phyloP scores from a whole-genome alignment of 2,329 filamentous ascomycete genomes.

The Colletotrichum endophyticum region DNA sequence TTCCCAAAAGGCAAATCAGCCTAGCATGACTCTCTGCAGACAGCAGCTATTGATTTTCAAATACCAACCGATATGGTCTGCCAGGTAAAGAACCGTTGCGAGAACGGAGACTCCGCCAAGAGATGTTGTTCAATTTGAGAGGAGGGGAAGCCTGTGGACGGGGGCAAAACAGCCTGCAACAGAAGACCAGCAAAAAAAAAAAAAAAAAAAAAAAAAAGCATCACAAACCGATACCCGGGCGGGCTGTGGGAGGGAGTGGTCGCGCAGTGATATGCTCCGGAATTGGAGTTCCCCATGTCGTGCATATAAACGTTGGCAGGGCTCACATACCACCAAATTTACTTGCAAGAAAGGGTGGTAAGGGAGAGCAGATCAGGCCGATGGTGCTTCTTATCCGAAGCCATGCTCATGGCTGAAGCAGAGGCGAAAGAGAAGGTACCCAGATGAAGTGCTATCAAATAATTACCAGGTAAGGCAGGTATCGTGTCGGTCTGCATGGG shows the following conservation, averaged over 20 bases:
- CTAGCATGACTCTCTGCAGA: not conserved
- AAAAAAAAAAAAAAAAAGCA: not conserved
- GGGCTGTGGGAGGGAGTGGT: not conserved
- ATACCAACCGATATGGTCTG: not conserved
- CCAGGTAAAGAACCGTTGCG: not conserved
- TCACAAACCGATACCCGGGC: not conserved
- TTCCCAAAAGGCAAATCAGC: not conserved
- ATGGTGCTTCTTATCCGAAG: not conserved
- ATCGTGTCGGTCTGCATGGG: not conserved
- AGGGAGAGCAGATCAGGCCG: not conserved
- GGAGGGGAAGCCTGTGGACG: not conserved
- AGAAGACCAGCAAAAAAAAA: not conserved
- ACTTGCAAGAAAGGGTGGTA: not conserved
- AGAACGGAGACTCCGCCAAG: not conserved
- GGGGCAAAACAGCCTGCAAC: not conserved
- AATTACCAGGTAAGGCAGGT: not conserved
- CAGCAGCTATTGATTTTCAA: not conserved
- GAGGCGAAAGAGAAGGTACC: not conserved
- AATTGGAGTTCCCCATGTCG: constrained; percentile 11
- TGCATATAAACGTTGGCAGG: constrained; percentile 11
- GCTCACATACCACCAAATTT: not conserved
- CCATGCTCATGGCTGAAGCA: not conserved
- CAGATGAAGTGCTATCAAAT: not conserved
- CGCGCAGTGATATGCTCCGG: constrained; percentile 4
- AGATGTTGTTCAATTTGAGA: constrained; percentile 9